These are phyloP conservation scores for Clathrus columnatus DNA, from an alignment of 768 basidiomycete genomes.

Conservation along the genomic window DNA sequence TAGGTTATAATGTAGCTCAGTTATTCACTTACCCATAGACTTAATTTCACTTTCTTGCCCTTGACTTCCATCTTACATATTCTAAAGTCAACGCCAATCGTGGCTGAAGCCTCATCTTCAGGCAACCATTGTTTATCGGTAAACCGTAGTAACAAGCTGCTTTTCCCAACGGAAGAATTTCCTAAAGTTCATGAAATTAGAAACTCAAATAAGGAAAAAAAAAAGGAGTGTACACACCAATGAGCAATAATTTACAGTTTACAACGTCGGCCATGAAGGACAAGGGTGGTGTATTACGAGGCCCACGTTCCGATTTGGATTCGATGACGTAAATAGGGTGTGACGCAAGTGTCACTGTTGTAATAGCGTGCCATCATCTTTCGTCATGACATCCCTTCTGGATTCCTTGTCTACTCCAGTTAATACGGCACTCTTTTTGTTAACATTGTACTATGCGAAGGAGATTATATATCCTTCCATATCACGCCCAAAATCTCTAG, in stretches of 20 bases:
- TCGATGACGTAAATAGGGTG: background rate
- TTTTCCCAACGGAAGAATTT: constrained; percentile 89
- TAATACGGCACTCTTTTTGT: constrained; percentile 69
- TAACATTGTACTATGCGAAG: constrained; percentile 71
- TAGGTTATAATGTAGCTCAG: background rate
- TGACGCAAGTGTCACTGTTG: background rate
- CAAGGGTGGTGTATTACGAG: too few species aligned
- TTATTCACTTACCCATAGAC: constrained; percentile 78
- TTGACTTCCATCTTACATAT: constrained; percentile 76
- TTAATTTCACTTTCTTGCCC: constrained; percentile 81
- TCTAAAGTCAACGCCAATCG: constrained; percentile 79
- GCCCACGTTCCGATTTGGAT: background rate
- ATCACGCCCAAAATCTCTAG: constrained; percentile 29
- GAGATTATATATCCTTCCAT: constrained; percentile 66
- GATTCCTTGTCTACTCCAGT: constrained; percentile 41
- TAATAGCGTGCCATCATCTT: background rate
- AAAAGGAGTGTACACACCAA: background rate
- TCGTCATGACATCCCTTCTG: background rate
- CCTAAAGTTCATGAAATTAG: constrained; percentile 26
- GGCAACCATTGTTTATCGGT: constrained; percentile 94
- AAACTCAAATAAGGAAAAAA: background rate
- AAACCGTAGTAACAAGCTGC: constrained; percentile 85
- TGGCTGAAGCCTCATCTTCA: constrained; percentile 81
- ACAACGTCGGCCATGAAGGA: constrained; percentile 3
- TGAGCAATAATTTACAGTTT: constrained; percentile 13